Base-by-base conservation (phyloP, 2,329 filamentous ascomycete genomes). In the Paraphaeosphaeria minitans region DNA sequence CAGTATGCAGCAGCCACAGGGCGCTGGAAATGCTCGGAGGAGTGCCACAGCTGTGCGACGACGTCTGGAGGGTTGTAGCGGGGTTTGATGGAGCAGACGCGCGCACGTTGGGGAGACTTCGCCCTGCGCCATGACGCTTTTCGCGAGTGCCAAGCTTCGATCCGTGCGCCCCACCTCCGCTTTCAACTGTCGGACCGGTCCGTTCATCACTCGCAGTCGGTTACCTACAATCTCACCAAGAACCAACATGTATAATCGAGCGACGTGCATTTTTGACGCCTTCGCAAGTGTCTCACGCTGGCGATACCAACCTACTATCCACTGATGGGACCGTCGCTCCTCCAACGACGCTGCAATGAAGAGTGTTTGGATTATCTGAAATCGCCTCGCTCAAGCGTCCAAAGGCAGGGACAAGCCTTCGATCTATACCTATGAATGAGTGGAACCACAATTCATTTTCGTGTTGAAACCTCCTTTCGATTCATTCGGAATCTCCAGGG, bases 1-100 rank as follows among this genome's bases (percentile, higher is more conserved):
- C 50, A 37, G 37, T 43, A 42, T 10, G 50, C 50, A 42, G 50
- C 50, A 51, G 50, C 50, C 50, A 43, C 50, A 16, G 24, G 24
- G 22, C n/a, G 37, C 50, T 53, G 50, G 24, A 53, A 2, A 21
- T 13, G 16, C 21, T 43, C 14, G 22, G 16, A 3, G 24, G 22
- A 53, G 50, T 9, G 37, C 24, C 31, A 27, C 50, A 53, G 50
- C 50, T 53, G 37, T n/a, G 50, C 50, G 50, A 10, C 16, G 37
- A 42, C 4, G 19, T 39, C 5, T 10, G 5, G 19, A 22, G 31
- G 31, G 19, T 14, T 50, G 43, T 16, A 31, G 47, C 21, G 47
- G 31, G 33, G 21, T 41, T 22, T 51, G 10, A 35, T 39, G 33
- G 35, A 51, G 48, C 27, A 27, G 48, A 9, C 21, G 33, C 48